phyloP scores from a whole-genome alignment of 495 filamentous ascomycete genomes.

The Pseudomonodictys pantanalensis region DNA sequence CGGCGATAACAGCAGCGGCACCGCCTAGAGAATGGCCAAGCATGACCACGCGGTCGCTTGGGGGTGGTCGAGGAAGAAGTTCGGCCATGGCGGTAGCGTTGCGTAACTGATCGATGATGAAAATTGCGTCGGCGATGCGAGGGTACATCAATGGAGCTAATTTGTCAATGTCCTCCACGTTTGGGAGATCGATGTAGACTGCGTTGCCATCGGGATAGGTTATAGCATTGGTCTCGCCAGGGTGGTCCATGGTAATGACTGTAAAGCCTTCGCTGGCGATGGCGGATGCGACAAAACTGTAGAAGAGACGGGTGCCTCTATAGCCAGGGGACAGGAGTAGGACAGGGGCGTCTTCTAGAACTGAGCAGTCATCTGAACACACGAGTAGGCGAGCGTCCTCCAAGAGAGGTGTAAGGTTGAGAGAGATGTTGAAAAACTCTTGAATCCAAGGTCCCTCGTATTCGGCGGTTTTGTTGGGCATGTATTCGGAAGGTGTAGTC shows the following conservation, averaged over 20 bases:
- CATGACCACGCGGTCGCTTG: conserved; percentile 38
- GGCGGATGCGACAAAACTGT: conserved; percentile 44
- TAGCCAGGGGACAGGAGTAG: conserved; percentile 19
- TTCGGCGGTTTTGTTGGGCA: conserved; percentile 26
- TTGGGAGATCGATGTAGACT: conserved; percentile 30
- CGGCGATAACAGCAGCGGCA: conserved; percentile 46
- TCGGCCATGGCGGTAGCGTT: conserved; percentile 11
- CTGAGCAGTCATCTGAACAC: conserved; percentile 26
- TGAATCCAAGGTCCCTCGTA: conserved; percentile 12
- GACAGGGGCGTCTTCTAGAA: conserved; percentile 9
- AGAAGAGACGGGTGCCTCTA: conserved; percentile 32
- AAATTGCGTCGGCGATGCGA: conserved; percentile 43
- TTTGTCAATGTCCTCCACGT: conserved; percentile 7
- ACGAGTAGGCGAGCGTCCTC: conserved; percentile 16
- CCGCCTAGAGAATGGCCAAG: conserved; percentile 57
- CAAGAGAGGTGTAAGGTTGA: conserved; percentile 10
- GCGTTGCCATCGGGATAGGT: conserved; percentile 48
- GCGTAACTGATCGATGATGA: conserved; percentile 43
- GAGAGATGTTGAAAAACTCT: conserved; percentile 10
- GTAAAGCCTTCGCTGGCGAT: conserved; percentile 51
- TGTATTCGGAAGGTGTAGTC: conserved; percentile 19
- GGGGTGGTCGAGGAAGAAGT: conserved; percentile 9
- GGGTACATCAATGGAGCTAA: conserved; percentile 24
- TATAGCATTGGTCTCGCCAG: conserved; percentile 49
- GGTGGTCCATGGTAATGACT: conserved; percentile 50